phyloP scores from a whole-genome alignment of 495 filamentous ascomycete genomes.

The Tuber calosporum region DNA sequence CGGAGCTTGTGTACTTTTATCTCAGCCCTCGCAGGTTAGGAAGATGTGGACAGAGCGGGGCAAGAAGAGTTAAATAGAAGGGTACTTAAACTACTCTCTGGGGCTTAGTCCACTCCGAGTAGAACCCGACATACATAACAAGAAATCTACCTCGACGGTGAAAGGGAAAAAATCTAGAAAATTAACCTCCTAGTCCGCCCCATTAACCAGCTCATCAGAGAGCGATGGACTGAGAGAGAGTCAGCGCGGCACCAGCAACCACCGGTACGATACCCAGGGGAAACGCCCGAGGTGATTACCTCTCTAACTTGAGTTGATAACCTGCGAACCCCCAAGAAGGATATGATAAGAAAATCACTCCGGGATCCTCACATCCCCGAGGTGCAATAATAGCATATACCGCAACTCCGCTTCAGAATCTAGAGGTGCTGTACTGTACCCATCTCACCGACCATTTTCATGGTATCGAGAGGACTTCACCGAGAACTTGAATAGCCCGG shows the following conservation, averaged over 20 bases:
- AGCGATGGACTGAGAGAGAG: not conserved
- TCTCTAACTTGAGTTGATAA: no score
- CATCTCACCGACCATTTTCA: not conserved
- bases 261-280: not conserved
- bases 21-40: not conserved
- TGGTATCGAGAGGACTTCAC: not conserved
- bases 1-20: not conserved
- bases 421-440: not conserved
- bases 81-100: not conserved
- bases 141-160: no score
- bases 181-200: not conserved
- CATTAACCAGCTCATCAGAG: not conserved
- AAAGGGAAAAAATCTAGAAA: no score
- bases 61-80: not conserved
- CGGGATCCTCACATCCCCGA: not conserved
- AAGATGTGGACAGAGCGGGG: not conserved
- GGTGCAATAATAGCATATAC: not conserved
- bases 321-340: not conserved
- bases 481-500: not conserved
- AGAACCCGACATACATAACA: no score
- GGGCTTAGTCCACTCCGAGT: not conserved
- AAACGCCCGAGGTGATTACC: not conserved
- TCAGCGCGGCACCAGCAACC: not conserved
- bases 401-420: not conserved
- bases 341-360: not conserved